Evolutionary conservation across 192 early-diverging fungal species (phyloP), one percentile per base, ranked within the genome.

Genomic region (Backusella macrospora): DNA sequence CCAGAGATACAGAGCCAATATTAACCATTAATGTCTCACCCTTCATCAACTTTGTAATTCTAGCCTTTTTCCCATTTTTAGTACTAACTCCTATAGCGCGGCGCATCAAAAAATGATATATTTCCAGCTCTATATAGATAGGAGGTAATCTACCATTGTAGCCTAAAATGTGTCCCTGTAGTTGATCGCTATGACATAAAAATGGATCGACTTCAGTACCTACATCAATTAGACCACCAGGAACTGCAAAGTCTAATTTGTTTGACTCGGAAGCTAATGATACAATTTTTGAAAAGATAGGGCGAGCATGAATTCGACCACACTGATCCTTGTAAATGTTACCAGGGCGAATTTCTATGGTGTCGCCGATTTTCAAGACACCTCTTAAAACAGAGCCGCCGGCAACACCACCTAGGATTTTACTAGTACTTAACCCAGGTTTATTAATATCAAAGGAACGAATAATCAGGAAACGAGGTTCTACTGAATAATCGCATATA

Each of bases 381-480:
- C 98, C 98, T 71, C 84, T 90, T 52, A 99, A 86, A 74, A 99
- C 96, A 72, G 92, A 93, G 38, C 98, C 98, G 84, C 97, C 98
- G 49, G 95, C 97, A 74, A 99, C 95, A 77, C 98, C 97, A 78
- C 98, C 98, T 82, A 92, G 94, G 63, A 99, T 86, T 59, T 95
- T 88, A 21, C 90, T 86, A 26, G 96, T 90, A 82, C 96, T 95
- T n/a, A 91, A 87, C 77, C 98, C 98, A 39, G 98, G 96, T 83
- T 98, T 97, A 87, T 99, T 99, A 73, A 99, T 93, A 79, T 99
- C 97, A 73, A 99, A 99, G 29, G 93, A 95, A 79, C 97, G 94
- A 80, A 99, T 99, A 74, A 98, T 94, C 81, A 98, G 96, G 68
- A 99, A 84, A 43, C 93, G 90, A 39, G 98, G 94, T 49, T 93